A percentile compares a stretch with the other conserved stretches of the same genome.
Evolutionary conservation across 2,329 filamentous ascomycete genomes (phyloP).

Genomic region (Calonectria pseudoreteaudii): DNA sequence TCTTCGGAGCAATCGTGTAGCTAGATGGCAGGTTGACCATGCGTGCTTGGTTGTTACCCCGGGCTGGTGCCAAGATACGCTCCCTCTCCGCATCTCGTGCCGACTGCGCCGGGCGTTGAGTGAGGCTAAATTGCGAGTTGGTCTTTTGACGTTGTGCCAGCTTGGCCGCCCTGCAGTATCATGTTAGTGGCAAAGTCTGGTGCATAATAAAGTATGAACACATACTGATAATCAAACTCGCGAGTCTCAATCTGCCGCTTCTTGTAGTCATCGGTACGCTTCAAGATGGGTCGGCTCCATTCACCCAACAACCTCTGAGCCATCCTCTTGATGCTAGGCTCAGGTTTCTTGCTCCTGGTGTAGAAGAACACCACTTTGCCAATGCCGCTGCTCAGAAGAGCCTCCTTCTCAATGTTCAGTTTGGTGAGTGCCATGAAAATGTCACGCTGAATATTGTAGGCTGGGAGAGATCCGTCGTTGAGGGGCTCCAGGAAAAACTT

Average conservation of each 20-base stretch:
- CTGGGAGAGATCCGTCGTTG: slow-evolving; percentile 91
- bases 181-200: slow-evolving; percentile 26
- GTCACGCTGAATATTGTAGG: slow-evolving; percentile 97
- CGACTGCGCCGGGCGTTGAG: slow-evolving; percentile 60
- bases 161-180: slow-evolving; percentile 62
- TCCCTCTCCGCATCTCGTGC: slow-evolving; percentile 66
- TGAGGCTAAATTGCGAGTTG: slow-evolving; percentile 62
- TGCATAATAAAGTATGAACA: slow-evolving; percentile 25
- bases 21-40: slow-evolving; percentile 65
- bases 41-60: slow-evolving; percentile 67
- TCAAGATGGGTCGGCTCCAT: slow-evolving; percentile 95
- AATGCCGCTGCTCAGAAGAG: slow-evolving; percentile 89
- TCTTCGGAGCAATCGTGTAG: slow-evolving; percentile 71
- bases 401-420: slow-evolving; percentile 91
- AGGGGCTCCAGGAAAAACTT: slow-evolving; percentile 98
- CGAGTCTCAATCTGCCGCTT: slow-evolving; percentile 78
- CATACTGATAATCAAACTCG: slow-evolving; percentile 73
- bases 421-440: slow-evolving; percentile 84
- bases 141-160: slow-evolving; percentile 61
- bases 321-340: slow-evolving; percentile 90
- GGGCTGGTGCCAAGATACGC: slow-evolving; percentile 67
- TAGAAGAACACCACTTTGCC: slow-evolving; percentile 98
- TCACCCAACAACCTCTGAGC: slow-evolving; percentile 93
- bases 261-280: slow-evolving; percentile 94
- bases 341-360: slow-evolving; percentile 91